Evolutionary conservation across 768 basidiomycete species (phyloP).

Genomic region (Tulasnella sp.): DNA sequence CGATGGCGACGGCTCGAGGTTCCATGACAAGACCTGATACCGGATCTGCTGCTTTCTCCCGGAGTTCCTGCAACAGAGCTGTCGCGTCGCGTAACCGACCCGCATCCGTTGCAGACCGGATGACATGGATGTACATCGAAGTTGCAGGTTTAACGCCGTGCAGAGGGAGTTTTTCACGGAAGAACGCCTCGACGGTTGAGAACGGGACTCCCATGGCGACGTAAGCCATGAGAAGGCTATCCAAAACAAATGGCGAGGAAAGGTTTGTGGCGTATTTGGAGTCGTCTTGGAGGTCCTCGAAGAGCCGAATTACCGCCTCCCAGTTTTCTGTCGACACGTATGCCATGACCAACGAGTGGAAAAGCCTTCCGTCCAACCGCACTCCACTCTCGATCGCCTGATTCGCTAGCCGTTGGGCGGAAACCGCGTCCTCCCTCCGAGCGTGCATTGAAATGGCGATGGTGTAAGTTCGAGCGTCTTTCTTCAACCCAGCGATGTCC

Average conservation of each 20-base stretch:
- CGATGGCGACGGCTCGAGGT: conserved; percentile 47
- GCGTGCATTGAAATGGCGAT: conserved; percentile 57
- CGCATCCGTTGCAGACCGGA: conserved; percentile 72
- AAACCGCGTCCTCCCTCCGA: conserved; percentile 44
- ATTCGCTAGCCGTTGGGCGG: conserved; percentile 56
- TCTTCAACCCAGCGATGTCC: conserved; percentile 37
- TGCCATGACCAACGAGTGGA: conserved; percentile 66
- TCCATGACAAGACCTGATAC: conserved; percentile 13
- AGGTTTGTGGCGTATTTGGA: conserved; percentile 24
- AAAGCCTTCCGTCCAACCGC: conserved; percentile 51
- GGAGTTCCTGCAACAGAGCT: conserved; percentile 60
- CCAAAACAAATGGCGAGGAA: conserved; percentile 52
- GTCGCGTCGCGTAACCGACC: conserved; percentile 50
- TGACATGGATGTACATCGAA: conserved; percentile 56
- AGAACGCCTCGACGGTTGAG: conserved; percentile 45
- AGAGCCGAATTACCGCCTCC: conserved; percentile 59
- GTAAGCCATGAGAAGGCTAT: conserved; percentile 74
- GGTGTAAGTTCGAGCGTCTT: conserved; percentile 48
- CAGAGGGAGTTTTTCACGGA: conserved; percentile 26
- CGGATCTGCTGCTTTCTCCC: conserved; percentile 23
- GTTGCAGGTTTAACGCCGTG: conserved; percentile 38
- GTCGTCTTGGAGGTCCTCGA: conserved; percentile 37
- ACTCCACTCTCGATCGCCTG: conserved; percentile 52
- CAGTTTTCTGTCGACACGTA: conserved; percentile 74
- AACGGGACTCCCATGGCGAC: conserved; percentile 73